Evolutionary conservation across 148 eudicot species (phyloP).

Genomic region (Vaccinium myrtillus): DNA sequence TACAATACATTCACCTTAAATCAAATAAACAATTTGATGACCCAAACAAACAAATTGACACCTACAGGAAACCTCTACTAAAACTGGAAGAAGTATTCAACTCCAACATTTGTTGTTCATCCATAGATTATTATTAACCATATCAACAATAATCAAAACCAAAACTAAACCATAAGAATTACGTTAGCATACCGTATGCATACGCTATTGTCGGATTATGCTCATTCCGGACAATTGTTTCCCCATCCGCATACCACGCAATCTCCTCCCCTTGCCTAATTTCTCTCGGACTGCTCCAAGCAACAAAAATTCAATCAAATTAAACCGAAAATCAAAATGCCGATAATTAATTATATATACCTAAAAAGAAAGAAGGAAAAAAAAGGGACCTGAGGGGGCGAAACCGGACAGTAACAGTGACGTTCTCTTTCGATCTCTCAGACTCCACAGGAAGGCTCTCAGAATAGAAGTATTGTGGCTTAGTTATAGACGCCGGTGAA

Average conservation of each 20-base stretch:
- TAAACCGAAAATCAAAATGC: slow-evolving; percentile 6
- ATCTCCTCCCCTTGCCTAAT: slow-evolving; percentile 96
- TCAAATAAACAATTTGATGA: neutral
- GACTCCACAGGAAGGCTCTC: slow-evolving; percentile 43
- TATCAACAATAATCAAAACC: neutral
- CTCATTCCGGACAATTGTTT: slow-evolving; percentile 86
- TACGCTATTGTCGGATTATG: slow-evolving; percentile 76
- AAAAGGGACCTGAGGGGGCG: slow-evolving; percentile 83
- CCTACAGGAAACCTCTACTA: neutral
- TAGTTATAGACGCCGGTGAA: slow-evolving; percentile 73
- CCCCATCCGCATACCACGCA: slow-evolving; percentile 99
- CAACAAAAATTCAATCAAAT: slow-evolving; percentile 21
- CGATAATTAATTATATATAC: neutral
- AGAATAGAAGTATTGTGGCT: slow-evolving; percentile 44
- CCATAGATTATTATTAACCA: neutral
- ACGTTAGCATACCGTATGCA: slow-evolving; percentile 68
- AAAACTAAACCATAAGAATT: neutral
- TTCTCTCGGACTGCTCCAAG: slow-evolving; percentile 74
- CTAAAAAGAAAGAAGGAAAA: neutral
- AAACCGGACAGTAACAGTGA: slow-evolving; percentile 93
- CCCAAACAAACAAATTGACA: neutral
- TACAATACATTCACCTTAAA: neutral
- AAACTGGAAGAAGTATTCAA: neutral
- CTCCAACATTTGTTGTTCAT: neutral
- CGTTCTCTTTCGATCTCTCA: slow-evolving; percentile 88